phyloP scores from a whole-genome alignment of 1,284 basidiomycete species.

The Moesziomyces aphidis region DNA sequence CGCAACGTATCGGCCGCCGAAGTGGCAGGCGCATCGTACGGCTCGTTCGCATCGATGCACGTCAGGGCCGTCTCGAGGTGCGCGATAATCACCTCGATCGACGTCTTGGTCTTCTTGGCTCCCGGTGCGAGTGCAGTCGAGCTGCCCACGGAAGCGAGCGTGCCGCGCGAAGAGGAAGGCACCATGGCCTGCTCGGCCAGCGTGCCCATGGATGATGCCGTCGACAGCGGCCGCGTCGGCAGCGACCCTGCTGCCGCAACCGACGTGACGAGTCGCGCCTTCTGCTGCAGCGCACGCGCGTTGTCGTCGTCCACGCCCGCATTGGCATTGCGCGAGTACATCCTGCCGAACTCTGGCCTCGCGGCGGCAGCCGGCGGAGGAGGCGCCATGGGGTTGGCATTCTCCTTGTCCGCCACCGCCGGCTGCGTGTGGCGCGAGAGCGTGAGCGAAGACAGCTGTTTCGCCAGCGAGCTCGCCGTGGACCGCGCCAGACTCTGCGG shows the following conservation, averaged over 20 bases:
- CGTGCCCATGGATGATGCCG: conserved; percentile 7
- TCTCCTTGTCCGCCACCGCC: conserved; percentile 57
- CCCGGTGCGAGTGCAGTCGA: conserved; percentile 30
- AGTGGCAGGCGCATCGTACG: conserved; percentile 73
- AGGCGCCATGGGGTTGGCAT: conserved; percentile 47
- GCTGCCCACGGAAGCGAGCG: conserved; percentile 29
- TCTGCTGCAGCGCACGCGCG: conserved; percentile 41
- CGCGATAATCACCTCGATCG: conserved; percentile 70
- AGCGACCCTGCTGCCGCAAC: background rate
- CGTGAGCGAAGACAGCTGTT: conserved; percentile 41
- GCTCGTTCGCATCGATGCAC: conserved; percentile 73
- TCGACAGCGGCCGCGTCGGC: conserved; percentile 15
- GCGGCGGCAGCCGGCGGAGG: conserved; percentile 15
- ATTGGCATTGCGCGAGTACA: conserved; percentile 33
- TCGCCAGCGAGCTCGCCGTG: conserved; percentile 34
- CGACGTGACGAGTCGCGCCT: conserved; percentile 44
- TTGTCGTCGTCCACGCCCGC: conserved; percentile 3
- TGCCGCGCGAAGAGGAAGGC: conserved; percentile 24
- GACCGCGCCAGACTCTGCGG: conserved; percentile 27
- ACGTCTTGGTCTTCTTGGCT: conserved; percentile 27
- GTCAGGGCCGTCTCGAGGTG: conserved; percentile 79
- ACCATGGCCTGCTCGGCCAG: conserved; percentile 12
- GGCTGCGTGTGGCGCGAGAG: conserved; percentile 4
- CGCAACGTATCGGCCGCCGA: conserved; percentile 27
- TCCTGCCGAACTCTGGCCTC: conserved; percentile 30